Evolutionary conservation across 768 basidiomycete species (phyloP).

Genomic region (Termitomyces sp.): DNA sequence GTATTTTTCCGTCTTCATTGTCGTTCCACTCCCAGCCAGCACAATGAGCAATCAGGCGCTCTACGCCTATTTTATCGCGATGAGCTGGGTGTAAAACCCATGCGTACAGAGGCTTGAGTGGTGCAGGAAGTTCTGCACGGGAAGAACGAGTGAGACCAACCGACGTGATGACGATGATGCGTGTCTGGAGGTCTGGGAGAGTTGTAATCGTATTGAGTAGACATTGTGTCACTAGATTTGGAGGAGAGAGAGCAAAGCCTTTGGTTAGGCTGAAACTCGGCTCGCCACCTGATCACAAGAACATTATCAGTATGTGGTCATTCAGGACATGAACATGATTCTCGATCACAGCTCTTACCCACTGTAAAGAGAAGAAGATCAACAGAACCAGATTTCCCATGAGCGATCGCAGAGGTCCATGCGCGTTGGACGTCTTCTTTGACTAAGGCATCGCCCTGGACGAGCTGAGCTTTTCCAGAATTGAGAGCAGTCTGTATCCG

Average conservation of each 20-base stretch:
- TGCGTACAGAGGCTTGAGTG: constrained; percentile 46
- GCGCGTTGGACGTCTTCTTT: constrained; percentile 47
- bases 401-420: constrained; percentile 44
- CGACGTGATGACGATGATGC: constrained; percentile 50
- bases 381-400: constrained; percentile 27
- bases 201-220: constrained; percentile 56
- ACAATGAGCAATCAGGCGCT: constrained; percentile 45
- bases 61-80: constrained; percentile 59
- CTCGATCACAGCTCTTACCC: constrained; percentile 35
- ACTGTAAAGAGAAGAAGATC: constrained; percentile 61
- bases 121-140: constrained; percentile 42
- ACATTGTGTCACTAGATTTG: constrained; percentile 55
- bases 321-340: not conserved
- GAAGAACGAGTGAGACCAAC: constrained; percentile 46
- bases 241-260: constrained; percentile 46
- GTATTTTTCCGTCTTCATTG: constrained; percentile 29
- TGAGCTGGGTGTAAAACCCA: constrained; percentile 44
- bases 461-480: constrained; percentile 47
- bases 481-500: constrained; percentile 47
- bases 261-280: constrained; percentile 43
- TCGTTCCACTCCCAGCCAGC: constrained; percentile 50
- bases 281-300: constrained; percentile 35
- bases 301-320: not conserved
- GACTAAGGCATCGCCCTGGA: constrained; percentile 60
- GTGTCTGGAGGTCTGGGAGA: constrained; percentile 40